Base-by-base conservation (phyloP, 2,329 filamentous ascomycete genomes). In the Penicillium italicum region DNA sequence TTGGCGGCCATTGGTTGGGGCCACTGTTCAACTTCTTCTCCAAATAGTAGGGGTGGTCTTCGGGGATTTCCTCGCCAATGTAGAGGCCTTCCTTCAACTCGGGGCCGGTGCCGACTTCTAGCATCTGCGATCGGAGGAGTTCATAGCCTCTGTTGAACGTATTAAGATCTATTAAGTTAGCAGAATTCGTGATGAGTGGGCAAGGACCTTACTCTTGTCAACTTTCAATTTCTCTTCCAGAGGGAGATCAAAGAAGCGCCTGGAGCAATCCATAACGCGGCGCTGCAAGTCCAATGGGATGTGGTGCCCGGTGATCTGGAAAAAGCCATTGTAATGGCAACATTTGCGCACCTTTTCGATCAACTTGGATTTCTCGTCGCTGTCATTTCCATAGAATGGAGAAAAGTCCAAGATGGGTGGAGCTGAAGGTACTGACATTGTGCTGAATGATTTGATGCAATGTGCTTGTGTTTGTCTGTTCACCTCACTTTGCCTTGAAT, bases 81-180 rank as follows among this genome's bases (percentile, higher is more conserved):
- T 75, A 77, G 30, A 73, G 72, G 0, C 75, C 76, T 56, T 77
- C 76, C 57, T 78, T 78, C 4, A 77, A 66, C 31, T 79, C 76
- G 2, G 75, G 75, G 3, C 70, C 65, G 22, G 74, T 74, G 28
- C 74, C 75, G 33, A 66, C 63, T 62, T 78, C 75, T 10, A 77
- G 66, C 52, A 76, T 75, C 55, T 78, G 76, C 6, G 72, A 75
- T 20, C 71, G 69, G 16, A 77, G 64, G 26, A 74, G 63, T 54
- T 78, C 76, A 60, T 78, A 78, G 47, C 76, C 76, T 30, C 76
- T 72, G 60, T 77, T 74, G 64, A 70, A 76, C 3, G 67, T 69
- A 46, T 74, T 77, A 33, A 61, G 66, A 44, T 74, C 70, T 74
- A 40, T 11, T 1, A 9, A 9, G 30, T 62, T 11, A 57, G 31